Percentiles rank a stretch among this genome's conserved stretches.
Conservation (phyloP, 768 basidiomycete genomes). For the Amanita molliuscula region DNA sequence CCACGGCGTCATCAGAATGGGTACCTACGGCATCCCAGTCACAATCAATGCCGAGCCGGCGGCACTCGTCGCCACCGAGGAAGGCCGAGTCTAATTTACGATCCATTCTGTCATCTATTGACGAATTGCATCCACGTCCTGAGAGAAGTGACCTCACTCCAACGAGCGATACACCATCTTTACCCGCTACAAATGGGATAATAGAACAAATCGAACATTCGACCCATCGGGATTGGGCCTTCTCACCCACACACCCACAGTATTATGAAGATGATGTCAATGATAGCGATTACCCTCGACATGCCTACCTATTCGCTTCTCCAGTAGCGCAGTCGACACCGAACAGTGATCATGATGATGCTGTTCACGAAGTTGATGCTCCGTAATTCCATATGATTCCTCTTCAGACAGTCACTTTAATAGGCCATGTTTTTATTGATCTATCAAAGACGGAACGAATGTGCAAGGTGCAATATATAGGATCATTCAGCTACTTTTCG, state of each 20-base stretch:
- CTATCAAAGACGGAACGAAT: neutral
- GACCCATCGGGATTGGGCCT: constrained; percentile 26
- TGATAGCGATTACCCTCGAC: no score
- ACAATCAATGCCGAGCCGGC: constrained; percentile 29
- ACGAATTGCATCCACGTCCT: constrained; percentile 40
- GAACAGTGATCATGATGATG: neutral
- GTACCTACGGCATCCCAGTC: constrained; percentile 37
- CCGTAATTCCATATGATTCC: neutral
- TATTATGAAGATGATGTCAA: constrained; percentile 15
- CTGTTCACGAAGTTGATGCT: neutral
- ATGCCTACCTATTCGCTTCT: neutral
- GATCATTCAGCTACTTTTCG: neutral
- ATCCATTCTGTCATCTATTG: constrained; percentile 61
- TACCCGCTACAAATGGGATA: neutral
- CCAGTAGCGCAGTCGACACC: neutral
- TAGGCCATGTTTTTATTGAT: neutral
- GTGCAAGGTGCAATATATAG: neutral
- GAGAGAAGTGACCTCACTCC: constrained; percentile 14
- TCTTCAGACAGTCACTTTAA: neutral
- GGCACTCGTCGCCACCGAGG: constrained; percentile 31
- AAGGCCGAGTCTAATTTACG: constrained; percentile 63
- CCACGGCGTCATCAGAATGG: constrained; percentile 49
- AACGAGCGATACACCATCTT: constrained; percentile 9
- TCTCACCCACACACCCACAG: constrained; percentile 29
- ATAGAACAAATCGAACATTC: neutral